These are phyloP conservation scores for Begonia loranthoides DNA, from an alignment of 306 rosid genomes.

Conservation along the genomic window DNA sequence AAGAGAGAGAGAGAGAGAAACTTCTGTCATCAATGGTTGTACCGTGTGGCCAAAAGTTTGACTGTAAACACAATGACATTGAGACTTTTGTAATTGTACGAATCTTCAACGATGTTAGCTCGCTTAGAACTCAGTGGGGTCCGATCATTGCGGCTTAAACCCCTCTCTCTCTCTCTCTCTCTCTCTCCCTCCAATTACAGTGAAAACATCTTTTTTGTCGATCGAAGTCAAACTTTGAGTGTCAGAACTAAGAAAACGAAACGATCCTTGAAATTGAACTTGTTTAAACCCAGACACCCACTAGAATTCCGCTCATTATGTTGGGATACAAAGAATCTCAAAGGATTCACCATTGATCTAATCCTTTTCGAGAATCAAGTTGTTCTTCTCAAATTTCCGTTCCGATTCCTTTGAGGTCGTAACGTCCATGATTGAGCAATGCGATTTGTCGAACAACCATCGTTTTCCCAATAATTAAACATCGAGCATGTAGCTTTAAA, in stretches of 20 bases:
- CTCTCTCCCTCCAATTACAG: background rate
- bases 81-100: background rate
- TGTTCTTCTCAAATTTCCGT: background rate
- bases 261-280: no score
- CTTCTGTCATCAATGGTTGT: slow-evolving; percentile 49
- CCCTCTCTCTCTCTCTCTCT: no score
- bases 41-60: slow-evolving; percentile 9
- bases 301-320: background rate
- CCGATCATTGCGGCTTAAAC: no score
- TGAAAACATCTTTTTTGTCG: background rate
- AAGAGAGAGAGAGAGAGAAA: slow-evolving; percentile 9
- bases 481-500: no score
- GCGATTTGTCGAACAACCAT: no score
- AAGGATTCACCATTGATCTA: background rate
- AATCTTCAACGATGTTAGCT: background rate
- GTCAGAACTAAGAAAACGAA: background rate
- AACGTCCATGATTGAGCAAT: no score
- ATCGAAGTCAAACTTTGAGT: background rate
- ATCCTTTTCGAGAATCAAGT: background rate
- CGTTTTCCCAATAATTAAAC: no score
- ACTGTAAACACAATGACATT: slow-evolving; percentile 28
- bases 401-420: background rate
- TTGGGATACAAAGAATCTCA: background rate
- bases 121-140: no score
- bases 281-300: no score